These are phyloP conservation scores for Diversispora epigaea DNA, from an alignment of 192 early-diverging fungal species.

Conservation along the genomic window DNA sequence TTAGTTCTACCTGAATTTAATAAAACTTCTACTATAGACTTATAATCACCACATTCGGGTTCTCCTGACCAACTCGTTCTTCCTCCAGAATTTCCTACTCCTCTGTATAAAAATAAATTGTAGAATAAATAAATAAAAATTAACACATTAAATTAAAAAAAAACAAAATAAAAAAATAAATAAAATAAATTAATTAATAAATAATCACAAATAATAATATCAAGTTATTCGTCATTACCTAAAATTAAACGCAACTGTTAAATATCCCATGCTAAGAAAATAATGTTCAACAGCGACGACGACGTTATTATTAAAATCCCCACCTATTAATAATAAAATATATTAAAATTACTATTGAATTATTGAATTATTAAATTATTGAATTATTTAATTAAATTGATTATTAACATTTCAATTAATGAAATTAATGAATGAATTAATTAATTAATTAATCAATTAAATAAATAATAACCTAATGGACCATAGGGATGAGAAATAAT, in stretches of 20 bases:
- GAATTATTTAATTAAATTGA: no score
- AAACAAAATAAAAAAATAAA: no score
- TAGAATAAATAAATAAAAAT: conserved; percentile 5
- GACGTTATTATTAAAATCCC: conserved; percentile 27
- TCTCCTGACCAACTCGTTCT: conserved; percentile 44
- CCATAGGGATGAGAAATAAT: conserved; percentile 49
- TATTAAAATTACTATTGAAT: no score
- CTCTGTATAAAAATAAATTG: conserved; percentile 29
- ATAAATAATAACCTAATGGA: conserved; percentile 36
- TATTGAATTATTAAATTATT: no score
- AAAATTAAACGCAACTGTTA: conserved; percentile 46
- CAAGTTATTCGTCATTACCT: conserved; percentile 27
- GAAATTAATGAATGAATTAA: neutral
- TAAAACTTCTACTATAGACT: conserved; percentile 40
- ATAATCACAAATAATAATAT: no score
- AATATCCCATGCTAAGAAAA: conserved; percentile 12
- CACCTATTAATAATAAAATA: neutral
- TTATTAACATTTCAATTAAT: neutral
- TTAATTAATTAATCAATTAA: neutral
- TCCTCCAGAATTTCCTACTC: conserved; percentile 44
- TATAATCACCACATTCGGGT: conserved; percentile 43
- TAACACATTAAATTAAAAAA: neutral
- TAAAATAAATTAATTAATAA: no score
- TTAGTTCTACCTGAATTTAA: conserved; percentile 25
- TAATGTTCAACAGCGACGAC: conserved; percentile 18